These are phyloP conservation scores for Sugiyamaella castrensis DNA, from an alignment of 1,139 yeast genomes.

Conservation along the genomic window DNA sequence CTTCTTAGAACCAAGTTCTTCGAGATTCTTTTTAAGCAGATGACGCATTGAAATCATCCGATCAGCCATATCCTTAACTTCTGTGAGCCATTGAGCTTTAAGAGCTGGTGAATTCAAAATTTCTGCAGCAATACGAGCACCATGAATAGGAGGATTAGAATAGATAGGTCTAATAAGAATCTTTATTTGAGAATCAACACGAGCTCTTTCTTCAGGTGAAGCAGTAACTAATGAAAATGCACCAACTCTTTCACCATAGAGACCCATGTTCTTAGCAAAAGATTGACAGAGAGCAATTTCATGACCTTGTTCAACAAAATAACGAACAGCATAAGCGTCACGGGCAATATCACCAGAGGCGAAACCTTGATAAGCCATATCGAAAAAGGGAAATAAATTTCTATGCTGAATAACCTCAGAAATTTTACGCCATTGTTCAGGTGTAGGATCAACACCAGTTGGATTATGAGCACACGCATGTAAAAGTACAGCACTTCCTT, in stretches of 20 bases:
- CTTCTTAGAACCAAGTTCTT: constrained; percentile 72
- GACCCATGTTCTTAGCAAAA: constrained; percentile 96
- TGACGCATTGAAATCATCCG: constrained; percentile 79
- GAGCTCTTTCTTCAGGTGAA: constrained; percentile 39
- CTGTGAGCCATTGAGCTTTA: constrained; percentile 77
- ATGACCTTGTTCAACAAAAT: constrained; percentile 60
- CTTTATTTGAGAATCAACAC: constrained; percentile 70
- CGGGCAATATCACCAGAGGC: constrained; percentile 82
- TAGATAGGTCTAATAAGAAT: constrained; percentile 77
- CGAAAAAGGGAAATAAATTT: constrained; percentile 80
- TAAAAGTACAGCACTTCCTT: constrained; percentile 74
- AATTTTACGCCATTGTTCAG: constrained; percentile 79
- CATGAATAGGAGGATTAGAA: constrained; percentile 95
- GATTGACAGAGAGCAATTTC: constrained; percentile 70
- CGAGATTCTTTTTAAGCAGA: constrained; percentile 59
- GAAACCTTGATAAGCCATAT: constrained; percentile 96
- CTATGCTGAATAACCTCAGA: constrained; percentile 58
- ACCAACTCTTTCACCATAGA: constrained; percentile 98
- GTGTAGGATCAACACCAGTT: constrained; percentile 91
- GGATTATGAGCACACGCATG: constrained; percentile 99
- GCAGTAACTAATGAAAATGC: constrained; percentile 57
- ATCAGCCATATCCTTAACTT: constrained; percentile 82
- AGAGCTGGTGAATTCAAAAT: constrained; percentile 65
- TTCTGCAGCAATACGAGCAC: constrained; percentile 85
- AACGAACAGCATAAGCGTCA: constrained; percentile 86